Base-by-base conservation (phyloP, 306 rosid species). In the Pachyrhizus erosus region DNA sequence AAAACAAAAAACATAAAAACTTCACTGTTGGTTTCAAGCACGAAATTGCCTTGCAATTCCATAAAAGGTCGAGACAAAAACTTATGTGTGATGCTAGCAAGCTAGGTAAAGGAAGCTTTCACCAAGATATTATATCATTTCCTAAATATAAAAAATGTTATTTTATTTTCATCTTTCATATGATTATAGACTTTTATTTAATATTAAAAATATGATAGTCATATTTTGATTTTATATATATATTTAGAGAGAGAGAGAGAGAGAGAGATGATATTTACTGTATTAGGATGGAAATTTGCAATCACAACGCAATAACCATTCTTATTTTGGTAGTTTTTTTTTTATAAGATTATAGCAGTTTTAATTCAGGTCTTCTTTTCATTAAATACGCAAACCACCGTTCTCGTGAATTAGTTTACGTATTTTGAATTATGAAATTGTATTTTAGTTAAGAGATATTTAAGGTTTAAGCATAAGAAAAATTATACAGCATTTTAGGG, bases 41-140 rank as follows among this genome's bases (percentile, higher is more conserved):
- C 80, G 86, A 85, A 77, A 54, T 64, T 24, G 60, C 81, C 68
- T 54, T 31, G 74, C 51, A 72, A 40, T 77, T 85, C 67, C 80
- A 1, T 55, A 5, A 77, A 57, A 81, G 5, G 52, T 77, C 9
- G 29, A 77, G 83, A 65, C 78, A 77, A 85, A 81, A 64, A 24
- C 26, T 54, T 15, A 65, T 34, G 31, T 65, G 80, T 81, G 73
- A 77, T 62, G 40, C 23, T 17, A 1, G 18, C 21, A 60, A 60
- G 42, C 70, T 62, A 71, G 70, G 2, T 48, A 40, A 71, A 72
- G 13, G 33, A 37, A 29, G 24, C 65, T 73, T 71, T 51, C 70
- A 71, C 49, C 3, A 27, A 70, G n/a, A 82, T 15, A 75, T 17
- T 27, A 0, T 57, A 18, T 15, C 27, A 62, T 46, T 58, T 20